A percentile compares a stretch with the other conserved stretches of the same genome.
These are phyloP conservation scores for Paraleonurus japonicus DNA, from an alignment of 257 asterid species.

Conservation along the genomic window DNA sequence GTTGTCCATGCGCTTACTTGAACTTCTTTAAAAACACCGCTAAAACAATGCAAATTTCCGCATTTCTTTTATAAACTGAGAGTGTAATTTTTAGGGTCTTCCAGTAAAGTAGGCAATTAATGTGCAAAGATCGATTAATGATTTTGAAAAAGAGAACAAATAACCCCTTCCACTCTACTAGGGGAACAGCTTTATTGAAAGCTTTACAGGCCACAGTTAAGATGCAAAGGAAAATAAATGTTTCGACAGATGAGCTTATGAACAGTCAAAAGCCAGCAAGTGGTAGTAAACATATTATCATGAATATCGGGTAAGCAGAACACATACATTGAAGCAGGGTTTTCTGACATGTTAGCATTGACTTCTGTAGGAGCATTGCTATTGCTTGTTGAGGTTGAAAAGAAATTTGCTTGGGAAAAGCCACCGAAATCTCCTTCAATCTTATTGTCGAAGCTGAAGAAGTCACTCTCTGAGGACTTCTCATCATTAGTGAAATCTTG, in stretches of 20 bases:
- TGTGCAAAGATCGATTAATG: neutral
- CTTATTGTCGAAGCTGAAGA: slow-evolving; percentile 40
- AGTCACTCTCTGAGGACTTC: slow-evolving; percentile 37
- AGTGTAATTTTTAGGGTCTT: neutral
- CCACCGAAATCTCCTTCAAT: slow-evolving; percentile 44
- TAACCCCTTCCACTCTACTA: neutral
- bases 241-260: neutral
- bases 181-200: neutral
- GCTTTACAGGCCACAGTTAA: slow-evolving; percentile 7
- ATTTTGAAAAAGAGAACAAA: neutral
- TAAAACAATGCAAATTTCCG: neutral
- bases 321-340: slow-evolving; percentile 34
- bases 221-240: slow-evolving; percentile 8
- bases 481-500: slow-evolving; percentile 34
- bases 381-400: slow-evolving; percentile 36
- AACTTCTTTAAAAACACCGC: neutral
- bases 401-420: slow-evolving; percentile 45
- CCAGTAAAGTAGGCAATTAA: neutral
- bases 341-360: slow-evolving; percentile 32
- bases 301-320: slow-evolving; percentile 17
- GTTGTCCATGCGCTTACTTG: neutral
- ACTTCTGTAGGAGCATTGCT: slow-evolving; percentile 32
- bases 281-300: slow-evolving; percentile 2
- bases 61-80: neutral
- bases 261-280: slow-evolving; percentile 20